phyloP scores from a whole-genome alignment of 2,329 filamentous ascomycete species.

The Calonectria henricotiae region DNA sequence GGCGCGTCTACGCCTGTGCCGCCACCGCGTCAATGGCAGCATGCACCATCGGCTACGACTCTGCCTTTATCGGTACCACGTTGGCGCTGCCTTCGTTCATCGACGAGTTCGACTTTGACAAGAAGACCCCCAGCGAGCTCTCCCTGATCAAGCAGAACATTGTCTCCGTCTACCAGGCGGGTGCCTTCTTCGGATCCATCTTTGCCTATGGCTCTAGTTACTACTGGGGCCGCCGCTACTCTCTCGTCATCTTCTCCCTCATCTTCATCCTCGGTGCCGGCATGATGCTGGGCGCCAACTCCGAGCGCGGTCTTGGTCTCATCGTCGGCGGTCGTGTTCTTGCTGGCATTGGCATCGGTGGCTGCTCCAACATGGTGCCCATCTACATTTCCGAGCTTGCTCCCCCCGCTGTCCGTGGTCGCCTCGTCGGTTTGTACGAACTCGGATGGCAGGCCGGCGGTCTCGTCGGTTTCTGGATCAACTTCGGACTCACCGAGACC shows the following conservation, averaged over 20 bases:
- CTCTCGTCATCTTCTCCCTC: constrained; percentile 73
- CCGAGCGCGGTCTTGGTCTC: constrained; percentile 74
- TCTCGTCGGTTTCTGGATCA: constrained; percentile 77
- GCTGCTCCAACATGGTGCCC: constrained; percentile 75
- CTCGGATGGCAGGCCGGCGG: constrained; percentile 77
- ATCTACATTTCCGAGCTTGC: constrained; percentile 75
- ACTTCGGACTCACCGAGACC: constrained; percentile 74
- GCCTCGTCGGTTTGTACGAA: constrained; percentile 78
- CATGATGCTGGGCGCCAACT: constrained; percentile 79
- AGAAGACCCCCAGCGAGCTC: constrained; percentile 65
- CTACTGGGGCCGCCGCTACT: constrained; percentile 78
- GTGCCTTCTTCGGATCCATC: constrained; percentile 86
- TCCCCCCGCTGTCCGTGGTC: constrained; percentile 76
- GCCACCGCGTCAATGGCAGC: constrained; percentile 71
- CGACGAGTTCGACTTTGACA: constrained; percentile 76
- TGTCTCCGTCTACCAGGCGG: constrained; percentile 86
- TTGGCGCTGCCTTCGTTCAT: constrained; percentile 80
- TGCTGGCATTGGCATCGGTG: constrained; percentile 76
- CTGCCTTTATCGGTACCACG: constrained; percentile 85
- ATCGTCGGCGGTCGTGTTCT: constrained; percentile 76
- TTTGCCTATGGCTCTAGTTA: constrained; percentile 78
- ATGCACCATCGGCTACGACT: constrained; percentile 76
- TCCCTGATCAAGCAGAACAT: constrained; percentile 81
- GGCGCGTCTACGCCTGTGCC: constrained; percentile 72
- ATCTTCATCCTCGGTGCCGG: constrained; percentile 82